phyloP scores from a whole-genome alignment of 495 filamentous ascomycete species.

The Podospora pseudoanserina region DNA sequence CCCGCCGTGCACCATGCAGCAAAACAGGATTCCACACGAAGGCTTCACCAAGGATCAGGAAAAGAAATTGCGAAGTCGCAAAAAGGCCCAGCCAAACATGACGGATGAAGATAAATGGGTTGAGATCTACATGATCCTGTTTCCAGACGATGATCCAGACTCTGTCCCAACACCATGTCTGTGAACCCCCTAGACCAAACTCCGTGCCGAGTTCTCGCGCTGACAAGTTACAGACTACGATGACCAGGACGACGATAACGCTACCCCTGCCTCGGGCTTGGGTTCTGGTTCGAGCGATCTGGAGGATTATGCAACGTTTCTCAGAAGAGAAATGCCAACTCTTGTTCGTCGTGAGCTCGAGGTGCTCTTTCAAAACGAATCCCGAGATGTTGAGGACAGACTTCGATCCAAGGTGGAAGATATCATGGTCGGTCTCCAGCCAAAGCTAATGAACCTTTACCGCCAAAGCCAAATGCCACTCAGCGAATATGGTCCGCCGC shows the following conservation, averaged over 20 bases:
- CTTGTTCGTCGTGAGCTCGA: constrained; percentile 31
- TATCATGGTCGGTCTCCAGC: constrained; percentile 27
- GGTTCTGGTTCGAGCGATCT: constrained; percentile 20
- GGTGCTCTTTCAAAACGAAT: constrained; percentile 24
- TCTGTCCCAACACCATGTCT: constrained; percentile 40
- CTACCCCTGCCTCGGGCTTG: constrained; percentile 4
- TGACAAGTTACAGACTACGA: constrained; percentile 27
- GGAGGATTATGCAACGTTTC: constrained; percentile 29
- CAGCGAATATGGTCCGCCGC: constrained; percentile 26
- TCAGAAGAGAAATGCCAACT: constrained; percentile 32
- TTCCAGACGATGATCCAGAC: constrained; percentile 37
- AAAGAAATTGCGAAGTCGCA: constrained; percentile 37
- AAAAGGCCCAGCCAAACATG: constrained; percentile 37
- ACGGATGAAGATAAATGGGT: constrained; percentile 45
- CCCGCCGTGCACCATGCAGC: constrained; percentile 22
- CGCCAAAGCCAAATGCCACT: constrained; percentile 29
- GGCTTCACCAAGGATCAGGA: constrained; percentile 33
- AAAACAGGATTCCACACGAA: constrained; percentile 22
- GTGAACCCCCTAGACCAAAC: constrained; percentile 7
- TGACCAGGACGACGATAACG: constrained; percentile 28
- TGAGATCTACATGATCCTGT: constrained; percentile 43
- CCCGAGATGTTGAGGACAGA: constrained; percentile 24
- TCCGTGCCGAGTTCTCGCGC: background rate
- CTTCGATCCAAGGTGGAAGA: constrained; percentile 26
- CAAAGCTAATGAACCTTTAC: constrained; percentile 24